These are phyloP conservation scores for Aspergillus sclerotialis DNA, from an alignment of 2,329 filamentous ascomycete species.

Conservation along the genomic window DNA sequence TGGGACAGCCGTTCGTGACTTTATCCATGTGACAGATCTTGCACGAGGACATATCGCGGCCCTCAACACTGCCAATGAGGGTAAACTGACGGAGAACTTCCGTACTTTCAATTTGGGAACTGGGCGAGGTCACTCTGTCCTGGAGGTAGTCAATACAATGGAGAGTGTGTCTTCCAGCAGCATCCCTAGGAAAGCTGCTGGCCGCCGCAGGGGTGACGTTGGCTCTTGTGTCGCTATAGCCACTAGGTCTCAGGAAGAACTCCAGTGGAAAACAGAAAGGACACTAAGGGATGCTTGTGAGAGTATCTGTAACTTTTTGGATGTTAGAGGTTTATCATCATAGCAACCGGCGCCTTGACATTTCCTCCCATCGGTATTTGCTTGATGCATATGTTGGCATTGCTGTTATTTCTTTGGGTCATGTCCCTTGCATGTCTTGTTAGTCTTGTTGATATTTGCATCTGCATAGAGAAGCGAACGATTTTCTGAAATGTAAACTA, in stretches of 20 bases:
- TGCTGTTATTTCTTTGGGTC: not conserved
- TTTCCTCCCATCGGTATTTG: conserved; percentile 3
- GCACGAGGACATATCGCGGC: conserved; percentile 58
- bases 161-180: conserved; percentile 27
- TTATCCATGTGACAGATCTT: conserved; percentile 61
- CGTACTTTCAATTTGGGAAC: conserved; percentile 36
- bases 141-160: conserved; percentile 33
- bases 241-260: conserved; percentile 45
- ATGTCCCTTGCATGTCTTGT: conserved; percentile 1
- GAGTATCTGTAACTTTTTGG: conserved; percentile 31
- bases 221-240: conserved; percentile 33
- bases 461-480: not conserved
- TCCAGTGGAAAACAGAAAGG: conserved; percentile 39
- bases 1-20: conserved; percentile 61
- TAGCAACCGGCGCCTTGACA: conserved; percentile 4
- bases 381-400: not conserved
- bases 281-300: conserved; percentile 30
- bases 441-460: conserved; percentile 4
- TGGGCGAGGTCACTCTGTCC: conserved; percentile 31
- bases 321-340: conserved; percentile 23
- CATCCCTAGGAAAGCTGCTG: conserved; percentile 26
- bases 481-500: not conserved
- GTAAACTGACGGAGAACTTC: conserved; percentile 32
- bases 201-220: conserved; percentile 31
- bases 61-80: conserved; percentile 33